These are phyloP conservation scores for Paraconiothyrium brasiliense DNA, from an alignment of 2,329 filamentous ascomycete genomes.

Conservation along the genomic window DNA sequence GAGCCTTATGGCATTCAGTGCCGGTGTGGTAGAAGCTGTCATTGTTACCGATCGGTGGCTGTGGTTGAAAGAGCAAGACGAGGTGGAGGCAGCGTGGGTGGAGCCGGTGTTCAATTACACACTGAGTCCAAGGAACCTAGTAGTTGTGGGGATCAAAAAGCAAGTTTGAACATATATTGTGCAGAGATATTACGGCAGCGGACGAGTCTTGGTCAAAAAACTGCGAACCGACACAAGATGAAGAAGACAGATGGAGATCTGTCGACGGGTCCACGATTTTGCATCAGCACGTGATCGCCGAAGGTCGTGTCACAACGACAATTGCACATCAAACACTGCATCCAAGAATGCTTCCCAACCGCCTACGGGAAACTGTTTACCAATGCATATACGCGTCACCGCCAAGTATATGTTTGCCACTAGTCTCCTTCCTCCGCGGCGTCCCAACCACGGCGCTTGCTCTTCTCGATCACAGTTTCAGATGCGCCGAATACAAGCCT, in stretches of 20 bases:
- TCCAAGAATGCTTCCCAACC: background rate
- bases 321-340: background rate
- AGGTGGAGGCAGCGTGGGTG: constrained; percentile 82
- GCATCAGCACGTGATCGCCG: background rate
- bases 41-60: constrained; percentile 92
- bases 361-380: background rate
- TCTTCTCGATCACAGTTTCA: constrained; percentile 5
- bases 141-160: constrained; percentile 89
- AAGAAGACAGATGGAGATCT: background rate
- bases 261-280: too few species aligned
- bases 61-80: constrained; percentile 80
- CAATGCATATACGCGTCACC: constrained; percentile 8
- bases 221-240: background rate
- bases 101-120: constrained; percentile 91
- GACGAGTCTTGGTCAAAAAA: background rate
- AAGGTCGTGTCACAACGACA: background rate
- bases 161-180: constrained; percentile 12
- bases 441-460: background rate
- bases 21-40: constrained; percentile 84
- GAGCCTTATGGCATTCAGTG: constrained; percentile 96
- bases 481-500: constrained; percentile 13
- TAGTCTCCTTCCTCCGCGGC: background rate
- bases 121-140: constrained; percentile 87
- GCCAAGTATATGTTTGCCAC: background rate
- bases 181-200: background rate